A percentile compares a stretch with the other conserved stretches of the same genome.
Conservation (phyloP, 2,329 filamentous ascomycete species). For the Fusarium phyllophilum region DNA sequence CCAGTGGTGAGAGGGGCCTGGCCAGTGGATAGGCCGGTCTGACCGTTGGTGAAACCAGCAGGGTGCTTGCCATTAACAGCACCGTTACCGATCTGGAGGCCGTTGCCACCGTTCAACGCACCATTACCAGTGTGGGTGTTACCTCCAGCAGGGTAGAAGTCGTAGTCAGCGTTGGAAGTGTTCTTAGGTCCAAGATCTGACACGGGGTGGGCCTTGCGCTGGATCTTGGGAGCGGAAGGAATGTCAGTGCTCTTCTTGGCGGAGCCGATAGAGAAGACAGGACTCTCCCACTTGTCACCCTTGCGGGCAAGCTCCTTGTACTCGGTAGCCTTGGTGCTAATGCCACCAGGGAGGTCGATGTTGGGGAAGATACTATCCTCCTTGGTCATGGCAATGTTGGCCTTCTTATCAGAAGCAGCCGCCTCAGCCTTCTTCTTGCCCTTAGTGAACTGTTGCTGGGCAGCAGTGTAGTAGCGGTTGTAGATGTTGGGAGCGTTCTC, state of each 20-base stretch:
- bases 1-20: constrained; percentile 19
- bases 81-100: constrained; percentile 3
- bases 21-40: background rate
- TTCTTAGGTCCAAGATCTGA: constrained; percentile 20
- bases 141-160: constrained; percentile 26
- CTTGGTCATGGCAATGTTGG: constrained; percentile 67
- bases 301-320: constrained; percentile 88
- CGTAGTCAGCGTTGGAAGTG: constrained; percentile 20
- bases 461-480: constrained; percentile 80
- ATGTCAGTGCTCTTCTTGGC: constrained; percentile 79
- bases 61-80: constrained; percentile 32
- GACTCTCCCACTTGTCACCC: constrained; percentile 94
- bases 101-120: constrained; percentile 26
- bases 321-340: constrained; percentile 92
- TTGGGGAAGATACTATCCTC: constrained; percentile 91
- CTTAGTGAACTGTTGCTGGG: constrained; percentile 77
- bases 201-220: constrained; percentile 54
- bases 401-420: constrained; percentile 71
- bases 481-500: constrained; percentile 85
- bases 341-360: constrained; percentile 81
- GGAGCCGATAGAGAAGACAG: constrained; percentile 87
- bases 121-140: constrained; percentile 24
- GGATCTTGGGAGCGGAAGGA: constrained; percentile 66
- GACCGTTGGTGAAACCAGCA: constrained; percentile 10
- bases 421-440: constrained; percentile 81